Conservation (phyloP, 805 yeast species). For the Kluyveromyces lactis region DNA sequence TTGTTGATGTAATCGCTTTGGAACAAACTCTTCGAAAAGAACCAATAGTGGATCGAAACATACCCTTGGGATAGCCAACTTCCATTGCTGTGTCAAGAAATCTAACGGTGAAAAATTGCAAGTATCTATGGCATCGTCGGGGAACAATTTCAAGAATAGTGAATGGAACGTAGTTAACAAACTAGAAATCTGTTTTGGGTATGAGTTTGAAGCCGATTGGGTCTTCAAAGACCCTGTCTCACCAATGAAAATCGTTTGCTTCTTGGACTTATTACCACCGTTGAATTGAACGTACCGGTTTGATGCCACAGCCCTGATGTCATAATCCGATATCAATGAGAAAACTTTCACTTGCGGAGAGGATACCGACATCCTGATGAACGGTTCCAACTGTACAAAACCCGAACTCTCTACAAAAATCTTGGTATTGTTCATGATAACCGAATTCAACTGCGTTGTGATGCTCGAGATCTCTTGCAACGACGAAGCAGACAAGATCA, state of each 20-base stretch:
- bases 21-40: slow-evolving; percentile 61
- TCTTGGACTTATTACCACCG: slow-evolving; percentile 32
- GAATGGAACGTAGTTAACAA: slow-evolving; percentile 25
- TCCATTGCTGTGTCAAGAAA: slow-evolving; percentile 74
- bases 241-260: slow-evolving; percentile 40
- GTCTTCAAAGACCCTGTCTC: slow-evolving; percentile 13
- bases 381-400: slow-evolving; percentile 64
- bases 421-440: slow-evolving; percentile 38
- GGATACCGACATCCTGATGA: slow-evolving; percentile 41
- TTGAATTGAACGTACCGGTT: slow-evolving; percentile 29
- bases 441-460: slow-evolving; percentile 31
- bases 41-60: slow-evolving; percentile 72
- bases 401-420: slow-evolving; percentile 64
- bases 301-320: slow-evolving; percentile 36
- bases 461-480: slow-evolving; percentile 43
- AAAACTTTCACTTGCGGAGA: slow-evolving; percentile 34
- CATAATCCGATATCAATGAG: slow-evolving; percentile 57
- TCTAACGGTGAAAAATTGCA: slow-evolving; percentile 32
- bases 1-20: slow-evolving; percentile 49
- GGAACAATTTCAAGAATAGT: slow-evolving; percentile 25
- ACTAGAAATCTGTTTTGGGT: slow-evolving; percentile 14
- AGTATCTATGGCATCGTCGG: slow-evolving; percentile 32
- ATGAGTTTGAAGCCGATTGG: slow-evolving; percentile 10
- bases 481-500: slow-evolving; percentile 40
- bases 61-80: slow-evolving; percentile 67